Evolutionary conservation across 495 filamentous ascomycete genomes (phyloP).

Genomic region (Penicillium herquei): DNA sequence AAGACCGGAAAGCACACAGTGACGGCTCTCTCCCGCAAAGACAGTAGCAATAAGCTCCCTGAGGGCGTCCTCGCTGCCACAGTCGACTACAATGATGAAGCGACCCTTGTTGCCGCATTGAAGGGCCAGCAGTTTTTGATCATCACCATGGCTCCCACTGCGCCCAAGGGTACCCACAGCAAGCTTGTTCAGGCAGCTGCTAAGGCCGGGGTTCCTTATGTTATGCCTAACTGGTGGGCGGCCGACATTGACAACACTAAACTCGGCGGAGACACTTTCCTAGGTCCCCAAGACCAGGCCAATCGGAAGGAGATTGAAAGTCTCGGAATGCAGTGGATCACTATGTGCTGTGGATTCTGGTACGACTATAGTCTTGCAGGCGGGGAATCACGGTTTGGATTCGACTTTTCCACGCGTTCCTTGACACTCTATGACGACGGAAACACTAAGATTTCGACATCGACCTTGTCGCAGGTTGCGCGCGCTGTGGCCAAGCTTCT

Average conservation of each 20-base stretch:
- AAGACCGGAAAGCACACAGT: slow-evolving; percentile 50
- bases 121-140: slow-evolving; percentile 57
- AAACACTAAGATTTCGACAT: slow-evolving; percentile 33
- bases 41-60: slow-evolving; percentile 41
- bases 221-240: slow-evolving; percentile 62
- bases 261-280: background rate
- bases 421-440: slow-evolving; percentile 54
- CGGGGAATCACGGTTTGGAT: slow-evolving; percentile 37
- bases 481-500: slow-evolving; percentile 46
- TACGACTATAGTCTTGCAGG: slow-evolving; percentile 51
- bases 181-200: slow-evolving; percentile 61
- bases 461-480: slow-evolving; percentile 49
- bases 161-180: slow-evolving; percentile 44
- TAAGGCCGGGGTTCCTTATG: slow-evolving; percentile 57
- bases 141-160: slow-evolving; percentile 53
- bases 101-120: slow-evolving; percentile 47
- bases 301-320: slow-evolving; percentile 38
- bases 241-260: slow-evolving; percentile 30
- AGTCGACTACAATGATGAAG: slow-evolving; percentile 50
- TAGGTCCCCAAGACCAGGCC: slow-evolving; percentile 15
- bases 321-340: slow-evolving; percentile 51
- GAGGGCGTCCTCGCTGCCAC: slow-evolving; percentile 40
- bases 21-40: slow-evolving; percentile 53
- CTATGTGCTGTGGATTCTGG: slow-evolving; percentile 50
- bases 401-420: slow-evolving; percentile 43